A percentile compares a stretch with the other conserved stretches of the same genome.
Conservation (phyloP, 768 basidiomycete species). For the Phylloporus rhodoxanthus region DNA sequence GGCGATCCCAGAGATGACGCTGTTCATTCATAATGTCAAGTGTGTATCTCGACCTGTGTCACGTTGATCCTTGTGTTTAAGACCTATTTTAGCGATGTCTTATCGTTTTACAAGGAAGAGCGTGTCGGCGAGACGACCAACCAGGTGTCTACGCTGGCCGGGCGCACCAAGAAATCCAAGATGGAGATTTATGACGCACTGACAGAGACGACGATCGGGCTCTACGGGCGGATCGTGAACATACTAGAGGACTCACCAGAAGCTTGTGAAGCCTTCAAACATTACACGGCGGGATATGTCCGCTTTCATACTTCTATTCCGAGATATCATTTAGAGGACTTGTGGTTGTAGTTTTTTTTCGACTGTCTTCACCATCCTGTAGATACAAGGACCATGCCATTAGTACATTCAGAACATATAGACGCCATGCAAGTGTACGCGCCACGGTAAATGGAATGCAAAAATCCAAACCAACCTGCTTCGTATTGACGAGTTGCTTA, state of each 20-base stretch:
- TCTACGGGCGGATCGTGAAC: slow-evolving; percentile 20
- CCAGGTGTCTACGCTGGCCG: slow-evolving; percentile 31
- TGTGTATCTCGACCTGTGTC: slow-evolving; percentile 14
- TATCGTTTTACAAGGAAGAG: slow-evolving; percentile 42
- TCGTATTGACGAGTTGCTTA: not conserved
- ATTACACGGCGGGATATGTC: slow-evolving; percentile 22
- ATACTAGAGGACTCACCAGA: slow-evolving; percentile 19
- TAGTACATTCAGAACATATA: no score
- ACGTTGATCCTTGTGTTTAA: not conserved
- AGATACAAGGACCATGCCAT: not conserved
- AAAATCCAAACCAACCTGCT: no score
- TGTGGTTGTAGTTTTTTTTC: slow-evolving; percentile 7
- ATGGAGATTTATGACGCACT: slow-evolving; percentile 22
- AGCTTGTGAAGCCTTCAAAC: slow-evolving; percentile 17
- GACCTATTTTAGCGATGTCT: slow-evolving; percentile 29
- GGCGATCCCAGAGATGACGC: slow-evolving; percentile 33
- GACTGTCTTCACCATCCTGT: not conserved
- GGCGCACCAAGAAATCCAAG: slow-evolving; percentile 21
- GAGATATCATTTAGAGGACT: slow-evolving; percentile 25
- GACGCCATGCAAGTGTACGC: no score
- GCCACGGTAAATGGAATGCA: not conserved
- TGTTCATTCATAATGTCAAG: slow-evolving; percentile 35
- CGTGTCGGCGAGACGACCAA: slow-evolving; percentile 31
- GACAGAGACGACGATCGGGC: slow-evolving; percentile 21
- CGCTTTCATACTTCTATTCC: slow-evolving; percentile 23